Evolutionary conservation across 139 green algal genomes (phyloP).

Genomic region (Medakamo hakoo): DNA sequence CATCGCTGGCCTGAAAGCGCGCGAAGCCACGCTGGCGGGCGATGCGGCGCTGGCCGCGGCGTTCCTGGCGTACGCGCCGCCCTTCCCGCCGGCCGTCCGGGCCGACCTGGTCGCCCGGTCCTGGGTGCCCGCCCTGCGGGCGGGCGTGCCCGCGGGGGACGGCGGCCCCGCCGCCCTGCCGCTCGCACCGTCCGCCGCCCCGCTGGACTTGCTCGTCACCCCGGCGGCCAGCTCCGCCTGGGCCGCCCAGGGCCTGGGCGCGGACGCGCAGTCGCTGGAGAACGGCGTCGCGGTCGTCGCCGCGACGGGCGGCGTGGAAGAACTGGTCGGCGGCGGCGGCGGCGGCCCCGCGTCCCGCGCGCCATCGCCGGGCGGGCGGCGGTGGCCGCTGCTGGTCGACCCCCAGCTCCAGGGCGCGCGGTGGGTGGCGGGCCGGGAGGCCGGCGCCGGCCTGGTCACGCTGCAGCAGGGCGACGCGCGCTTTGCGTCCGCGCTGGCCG

Average conservation of each 20-base stretch:
- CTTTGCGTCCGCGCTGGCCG: not conserved
- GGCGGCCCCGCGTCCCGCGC: no score
- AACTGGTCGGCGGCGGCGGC: no score
- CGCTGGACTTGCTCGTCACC: slow-evolving; percentile 27
- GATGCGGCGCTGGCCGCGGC: slow-evolving; percentile 59
- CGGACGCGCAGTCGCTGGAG: slow-evolving; percentile 61
- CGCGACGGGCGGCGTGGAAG: no score
- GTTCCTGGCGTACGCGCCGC: slow-evolving; percentile 75
- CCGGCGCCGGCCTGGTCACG: slow-evolving; percentile 54
- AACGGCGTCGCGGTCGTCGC: slow-evolving; percentile 86
- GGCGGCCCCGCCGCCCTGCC: slow-evolving; percentile 61
- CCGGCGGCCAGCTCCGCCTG: slow-evolving; percentile 35
- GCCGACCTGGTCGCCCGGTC: slow-evolving; percentile 41
- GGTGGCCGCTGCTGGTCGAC: slow-evolving; percentile 80
- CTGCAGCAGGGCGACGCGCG: slow-evolving; percentile 54
- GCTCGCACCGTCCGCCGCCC: slow-evolving; percentile 27
- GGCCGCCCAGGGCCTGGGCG: slow-evolving; percentile 69
- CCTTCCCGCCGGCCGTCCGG: slow-evolving; percentile 70
- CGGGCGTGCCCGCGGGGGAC: no score
- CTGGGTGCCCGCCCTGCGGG: slow-evolving; percentile 61
- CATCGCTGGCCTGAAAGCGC: slow-evolving; percentile 47
- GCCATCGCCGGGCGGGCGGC: slow-evolving; percentile 28
- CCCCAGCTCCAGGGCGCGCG: slow-evolving; percentile 52
- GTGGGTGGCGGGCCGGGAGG: slow-evolving; percentile 67
- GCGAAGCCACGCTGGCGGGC: slow-evolving; percentile 43